A percentile compares a stretch with the other conserved stretches of the same genome.
Evolutionary conservation across 148 eudicot species (phyloP).

Genomic region (Rhododendron ferrugineum): DNA sequence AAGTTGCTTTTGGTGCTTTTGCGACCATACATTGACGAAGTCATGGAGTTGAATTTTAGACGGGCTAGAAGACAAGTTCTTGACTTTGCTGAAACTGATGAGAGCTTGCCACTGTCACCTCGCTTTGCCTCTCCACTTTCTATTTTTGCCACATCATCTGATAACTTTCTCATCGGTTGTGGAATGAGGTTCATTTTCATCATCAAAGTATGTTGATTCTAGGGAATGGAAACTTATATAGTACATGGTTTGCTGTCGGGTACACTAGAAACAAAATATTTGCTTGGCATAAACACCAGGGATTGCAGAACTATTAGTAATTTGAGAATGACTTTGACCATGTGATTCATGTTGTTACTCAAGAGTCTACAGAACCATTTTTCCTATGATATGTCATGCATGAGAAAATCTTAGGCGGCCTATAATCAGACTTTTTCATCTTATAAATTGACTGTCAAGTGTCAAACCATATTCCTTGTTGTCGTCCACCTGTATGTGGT

Average conservation of each 20-base stretch:
- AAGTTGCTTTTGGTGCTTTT: slow-evolving; percentile 85
- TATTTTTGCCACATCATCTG: slow-evolving; percentile 62
- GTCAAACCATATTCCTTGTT: background rate
- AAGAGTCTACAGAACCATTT: background rate
- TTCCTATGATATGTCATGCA: background rate
- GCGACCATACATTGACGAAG: slow-evolving; percentile 81
- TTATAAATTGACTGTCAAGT: background rate
- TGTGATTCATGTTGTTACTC: background rate
- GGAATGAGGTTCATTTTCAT: slow-evolving; percentile 71
- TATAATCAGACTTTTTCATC: background rate
- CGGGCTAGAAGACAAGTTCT: slow-evolving; percentile 72
- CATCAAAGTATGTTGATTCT: slow-evolving; percentile 59
- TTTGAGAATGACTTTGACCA: background rate
- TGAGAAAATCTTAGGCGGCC: background rate
- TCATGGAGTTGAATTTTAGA: slow-evolving; percentile 82
- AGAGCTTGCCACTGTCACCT: slow-evolving; percentile 62
- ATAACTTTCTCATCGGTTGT: slow-evolving; percentile 52
- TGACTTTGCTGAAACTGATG: slow-evolving; percentile 54
- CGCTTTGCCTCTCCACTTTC: slow-evolving; percentile 78
- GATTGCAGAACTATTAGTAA: background rate
- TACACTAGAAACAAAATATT: background rate
- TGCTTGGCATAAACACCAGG: background rate
- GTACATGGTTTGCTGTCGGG: background rate
- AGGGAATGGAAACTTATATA: background rate
- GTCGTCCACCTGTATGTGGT: background rate